Base-by-base conservation (phyloP, 2,329 filamentous ascomycete species). In the Pochonia chlamydosporia region DNA sequence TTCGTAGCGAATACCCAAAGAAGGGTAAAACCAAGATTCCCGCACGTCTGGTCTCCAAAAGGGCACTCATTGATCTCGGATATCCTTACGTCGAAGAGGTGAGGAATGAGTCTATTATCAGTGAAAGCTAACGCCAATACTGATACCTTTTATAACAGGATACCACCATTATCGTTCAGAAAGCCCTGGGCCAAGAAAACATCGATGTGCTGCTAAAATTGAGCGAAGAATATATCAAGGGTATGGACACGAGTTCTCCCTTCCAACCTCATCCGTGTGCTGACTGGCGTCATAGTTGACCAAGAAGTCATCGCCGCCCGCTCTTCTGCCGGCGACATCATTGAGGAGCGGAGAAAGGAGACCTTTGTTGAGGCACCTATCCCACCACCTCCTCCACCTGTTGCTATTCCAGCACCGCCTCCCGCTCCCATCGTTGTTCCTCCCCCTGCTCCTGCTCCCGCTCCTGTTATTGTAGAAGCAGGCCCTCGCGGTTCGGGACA, bases 11-110 rank as follows among this genome's bases (percentile, higher is more conserved):
- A 48, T 89, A 87, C 54, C 85, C 86, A 9, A 87, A 87, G 69
- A 90, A 86, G 64, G 91, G 91, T 58, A 95, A 91, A 75, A 96
- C 91, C 13, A 82, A 87, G 56, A 90, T 96, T 63, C 91, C 91
- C 1, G 82, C 81, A 49, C 80, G 85, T 48, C 73, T 96, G 50
- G 88, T 95, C 13, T 87, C 87, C 54, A 85, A 87, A 62, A 78
- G 84, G 51, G 91, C 89, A 2, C 78, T 96, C 28, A 84, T 87
- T 52, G 88, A 96, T 53, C 74, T 95, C 13, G 85, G 87, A 11
- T 96, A 96, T 65, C 88, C 89, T 0, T 96, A 84, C 58, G 78
- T 88, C 47, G 87, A 95, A 70, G 89, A 96, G 75, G 89, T 91
- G 66, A 56, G 79, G 8, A 10, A n/a, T n/a, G n/a, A 23, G 35